phyloP scores from a whole-genome alignment of 257 asterid species.

The Euphrasia confusa region DNA sequence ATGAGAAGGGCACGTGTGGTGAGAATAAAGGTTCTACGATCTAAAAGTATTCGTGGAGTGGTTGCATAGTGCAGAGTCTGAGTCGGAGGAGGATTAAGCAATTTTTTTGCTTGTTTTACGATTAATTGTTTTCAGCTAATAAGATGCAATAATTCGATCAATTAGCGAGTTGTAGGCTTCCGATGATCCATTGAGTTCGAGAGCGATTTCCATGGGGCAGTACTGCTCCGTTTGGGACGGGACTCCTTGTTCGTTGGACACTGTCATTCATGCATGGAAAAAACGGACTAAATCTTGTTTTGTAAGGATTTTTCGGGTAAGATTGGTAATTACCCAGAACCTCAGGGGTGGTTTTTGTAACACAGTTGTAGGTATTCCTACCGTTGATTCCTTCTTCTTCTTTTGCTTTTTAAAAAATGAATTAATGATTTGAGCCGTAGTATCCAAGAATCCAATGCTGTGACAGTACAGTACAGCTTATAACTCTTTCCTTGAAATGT shows the following conservation, averaged over 20 bases:
- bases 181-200: conserved; percentile 44
- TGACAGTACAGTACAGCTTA: no score
- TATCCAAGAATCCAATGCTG: no score
- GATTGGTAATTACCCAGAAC: no score
- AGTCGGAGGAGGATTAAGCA: conserved; percentile 52
- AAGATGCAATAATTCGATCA: conserved; percentile 24
- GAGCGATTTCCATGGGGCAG: conserved; percentile 79
- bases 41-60: conserved; percentile 68
- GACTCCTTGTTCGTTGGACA: conserved; percentile 70
- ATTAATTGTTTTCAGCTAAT: background rate
- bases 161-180: conserved; percentile 55
- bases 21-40: conserved; percentile 43
- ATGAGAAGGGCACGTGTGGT: conserved; percentile 45
- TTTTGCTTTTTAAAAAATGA: no score
- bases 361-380: no score
- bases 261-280: conserved; percentile 29
- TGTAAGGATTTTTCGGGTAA: background rate
- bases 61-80: conserved; percentile 73
- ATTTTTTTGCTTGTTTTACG: background rate
- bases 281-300: background rate
- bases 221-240: conserved; percentile 83
- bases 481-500: no score
- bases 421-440: no score
- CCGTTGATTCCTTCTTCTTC: no score
- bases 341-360: no score